These are phyloP conservation scores for Crataegus laevigata DNA, from an alignment of 306 rosid genomes.

Conservation along the genomic window DNA sequence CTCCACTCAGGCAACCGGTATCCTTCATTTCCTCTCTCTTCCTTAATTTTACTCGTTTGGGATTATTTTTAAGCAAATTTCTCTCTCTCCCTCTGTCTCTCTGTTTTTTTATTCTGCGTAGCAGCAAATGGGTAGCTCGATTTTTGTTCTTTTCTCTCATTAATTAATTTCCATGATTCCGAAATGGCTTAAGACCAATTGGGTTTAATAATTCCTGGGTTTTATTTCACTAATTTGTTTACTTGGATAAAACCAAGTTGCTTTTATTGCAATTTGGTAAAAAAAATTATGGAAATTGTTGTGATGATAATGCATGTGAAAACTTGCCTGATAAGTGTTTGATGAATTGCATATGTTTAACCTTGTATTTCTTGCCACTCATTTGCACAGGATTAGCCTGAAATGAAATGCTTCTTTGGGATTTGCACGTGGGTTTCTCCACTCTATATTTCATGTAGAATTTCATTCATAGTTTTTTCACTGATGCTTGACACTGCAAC, in stretches of 20 bases:
- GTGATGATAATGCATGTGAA: neutral
- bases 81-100: neutral
- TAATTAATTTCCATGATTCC: neutral
- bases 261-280: neutral
- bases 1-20: neutral
- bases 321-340: neutral
- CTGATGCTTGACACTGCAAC: neutral
- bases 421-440: neutral
- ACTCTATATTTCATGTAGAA: neutral
- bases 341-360: neutral
- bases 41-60: neutral
- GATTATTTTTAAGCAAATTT: neutral
- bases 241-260: neutral
- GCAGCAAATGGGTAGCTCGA: neutral
- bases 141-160: neutral
- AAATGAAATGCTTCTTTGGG: neutral
- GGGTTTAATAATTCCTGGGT: neutral
- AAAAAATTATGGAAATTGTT: neutral
- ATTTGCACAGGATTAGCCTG: neutral
- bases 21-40: neutral
- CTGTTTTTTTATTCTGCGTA: neutral
- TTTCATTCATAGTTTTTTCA: neutral
- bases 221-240: neutral
- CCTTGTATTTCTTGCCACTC: neutral
- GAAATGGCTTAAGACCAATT: neutral